Percentiles rank a stretch among this genome's conserved stretches.
phyloP scores from a whole-genome alignment of 352 stramenopile species.

The Pythium volutum region DNA sequence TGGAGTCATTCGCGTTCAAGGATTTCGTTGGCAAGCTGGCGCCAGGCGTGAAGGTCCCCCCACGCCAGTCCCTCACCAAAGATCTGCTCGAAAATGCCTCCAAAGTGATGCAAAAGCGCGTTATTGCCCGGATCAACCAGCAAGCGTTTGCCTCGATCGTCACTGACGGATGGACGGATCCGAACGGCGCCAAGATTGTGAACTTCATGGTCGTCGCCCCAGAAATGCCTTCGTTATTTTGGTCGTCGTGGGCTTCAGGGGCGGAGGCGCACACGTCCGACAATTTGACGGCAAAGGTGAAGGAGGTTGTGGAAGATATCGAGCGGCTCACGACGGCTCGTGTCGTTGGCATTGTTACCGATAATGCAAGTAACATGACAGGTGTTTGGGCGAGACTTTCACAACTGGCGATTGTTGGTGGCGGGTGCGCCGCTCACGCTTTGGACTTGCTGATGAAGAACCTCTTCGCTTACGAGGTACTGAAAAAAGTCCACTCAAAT shows the following conservation, averaged over 20 bases:
- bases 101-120: neutral
- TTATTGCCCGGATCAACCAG: neutral
- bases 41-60: too few species aligned
- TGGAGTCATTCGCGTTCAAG: too few species aligned
- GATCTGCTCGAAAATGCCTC: too few species aligned
- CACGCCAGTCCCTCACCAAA: too few species aligned
- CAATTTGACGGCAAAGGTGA: neutral
- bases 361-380: slow-evolving; percentile 13
- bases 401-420: neutral
- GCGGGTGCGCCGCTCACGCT: slow-evolving; percentile 11
- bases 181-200: neutral
- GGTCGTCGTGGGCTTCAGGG: slow-evolving; percentile 8
- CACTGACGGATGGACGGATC: neutral
- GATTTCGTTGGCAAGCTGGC: too few species aligned
- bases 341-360: slow-evolving; percentile 13
- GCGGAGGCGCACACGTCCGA: neutral
- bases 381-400: neutral
- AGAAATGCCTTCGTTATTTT: slow-evolving; percentile 6
- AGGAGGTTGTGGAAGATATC: slow-evolving; percentile 8
- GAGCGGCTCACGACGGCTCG: neutral
- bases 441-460: slow-evolving; percentile 17
- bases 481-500: slow-evolving; percentile 1
- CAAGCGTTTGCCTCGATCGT: neutral
- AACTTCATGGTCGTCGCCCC: neutral
- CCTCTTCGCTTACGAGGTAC: neutral